Evolutionary conservation across 2,329 filamentous ascomycete genomes (phyloP).

Genomic region (Ascochyta koolunga): DNA sequence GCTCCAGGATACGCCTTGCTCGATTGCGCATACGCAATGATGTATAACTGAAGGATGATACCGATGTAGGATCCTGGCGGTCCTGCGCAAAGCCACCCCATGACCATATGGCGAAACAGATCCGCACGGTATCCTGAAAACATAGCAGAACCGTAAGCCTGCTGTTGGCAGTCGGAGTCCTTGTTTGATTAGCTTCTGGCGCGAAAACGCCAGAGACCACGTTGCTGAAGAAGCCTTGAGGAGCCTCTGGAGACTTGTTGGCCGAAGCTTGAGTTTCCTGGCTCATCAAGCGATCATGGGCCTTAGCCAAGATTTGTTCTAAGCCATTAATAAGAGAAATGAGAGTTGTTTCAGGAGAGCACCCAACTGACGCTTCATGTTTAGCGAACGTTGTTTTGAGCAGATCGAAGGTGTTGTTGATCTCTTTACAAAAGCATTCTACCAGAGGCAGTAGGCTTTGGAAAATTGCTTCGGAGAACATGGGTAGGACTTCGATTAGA

Average conservation of each 20-base stretch:
- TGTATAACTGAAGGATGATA: slow-evolving; percentile 87
- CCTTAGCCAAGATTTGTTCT: slow-evolving; percentile 86
- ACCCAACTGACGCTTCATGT: slow-evolving; percentile 36
- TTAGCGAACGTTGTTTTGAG: slow-evolving; percentile 68
- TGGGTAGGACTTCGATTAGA: slow-evolving; percentile 78
- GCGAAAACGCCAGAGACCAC: slow-evolving; percentile 93
- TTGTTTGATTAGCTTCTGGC: slow-evolving; percentile 75
- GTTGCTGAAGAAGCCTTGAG: slow-evolving; percentile 88
- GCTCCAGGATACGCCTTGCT: slow-evolving; percentile 84
- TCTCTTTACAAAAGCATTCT: slow-evolving; percentile 83
- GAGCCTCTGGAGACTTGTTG: slow-evolving; percentile 79
- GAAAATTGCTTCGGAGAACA: slow-evolving; percentile 85
- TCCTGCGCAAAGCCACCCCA: slow-evolving; percentile 77
- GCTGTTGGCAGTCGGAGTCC: slow-evolving; percentile 88
- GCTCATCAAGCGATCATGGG: slow-evolving; percentile 78
- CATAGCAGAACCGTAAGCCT: slow-evolving; percentile 92
- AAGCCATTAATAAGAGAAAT: slow-evolving; percentile 91
- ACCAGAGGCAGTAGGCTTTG: slow-evolving; percentile 89
- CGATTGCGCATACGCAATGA: slow-evolving; percentile 90
- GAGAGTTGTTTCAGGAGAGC: slow-evolving; percentile 70
- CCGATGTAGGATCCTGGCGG: slow-evolving; percentile 68
- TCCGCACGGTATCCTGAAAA: slow-evolving; percentile 92
- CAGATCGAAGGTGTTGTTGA: slow-evolving; percentile 72
- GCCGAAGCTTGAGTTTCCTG: slow-evolving; percentile 75
- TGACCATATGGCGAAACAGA: slow-evolving; percentile 93